These are phyloP conservation scores for Rostrohypoxylon terebratum DNA, from an alignment of 495 filamentous ascomycete genomes.

Conservation along the genomic window DNA sequence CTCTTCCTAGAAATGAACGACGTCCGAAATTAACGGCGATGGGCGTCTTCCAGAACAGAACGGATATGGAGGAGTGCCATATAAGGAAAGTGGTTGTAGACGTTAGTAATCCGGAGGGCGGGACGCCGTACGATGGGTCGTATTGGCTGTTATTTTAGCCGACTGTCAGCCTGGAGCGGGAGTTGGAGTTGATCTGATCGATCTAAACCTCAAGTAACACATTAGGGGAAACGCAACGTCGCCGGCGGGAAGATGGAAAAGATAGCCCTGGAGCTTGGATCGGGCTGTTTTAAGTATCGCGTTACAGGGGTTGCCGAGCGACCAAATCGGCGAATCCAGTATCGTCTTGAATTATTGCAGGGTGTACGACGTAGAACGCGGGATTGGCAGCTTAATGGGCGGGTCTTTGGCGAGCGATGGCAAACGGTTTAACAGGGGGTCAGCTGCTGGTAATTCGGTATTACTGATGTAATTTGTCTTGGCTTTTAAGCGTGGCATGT, in stretches of 20 bases:
- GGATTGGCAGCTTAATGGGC: conserved; percentile 26
- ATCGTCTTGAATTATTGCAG: conserved; percentile 24
- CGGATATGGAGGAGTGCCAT: conserved; percentile 5
- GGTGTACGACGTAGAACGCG: conserved; percentile 1
- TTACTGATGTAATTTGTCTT: conserved; percentile 1
- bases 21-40: conserved; percentile 11
- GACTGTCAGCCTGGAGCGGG: conserved; percentile 40
- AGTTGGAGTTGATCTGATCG: conserved; percentile 33
- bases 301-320: conserved; percentile 32
- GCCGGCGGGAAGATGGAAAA: conserved; percentile 3
- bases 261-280: conserved; percentile 10
- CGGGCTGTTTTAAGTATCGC: conserved; percentile 26
- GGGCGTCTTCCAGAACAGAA: conserved; percentile 17
- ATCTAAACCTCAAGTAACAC: conserved; percentile 19
- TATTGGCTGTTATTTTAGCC: conserved; percentile 43
- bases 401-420: background rate
- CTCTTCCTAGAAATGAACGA: conserved; percentile 3
- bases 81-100: conserved; percentile 8
- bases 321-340: conserved; percentile 24
- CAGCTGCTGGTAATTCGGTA: background rate
- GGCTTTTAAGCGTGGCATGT: background rate
- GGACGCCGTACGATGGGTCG: conserved; percentile 3
- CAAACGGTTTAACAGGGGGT: background rate
- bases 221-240: conserved; percentile 13
- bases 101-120: conserved; percentile 32